Percentiles rank a stretch among this genome's conserved stretches.
These are phyloP conservation scores for Tritrichomonas foetus DNA, from an alignment of 208 protist species.

Conservation along the genomic window DNA sequence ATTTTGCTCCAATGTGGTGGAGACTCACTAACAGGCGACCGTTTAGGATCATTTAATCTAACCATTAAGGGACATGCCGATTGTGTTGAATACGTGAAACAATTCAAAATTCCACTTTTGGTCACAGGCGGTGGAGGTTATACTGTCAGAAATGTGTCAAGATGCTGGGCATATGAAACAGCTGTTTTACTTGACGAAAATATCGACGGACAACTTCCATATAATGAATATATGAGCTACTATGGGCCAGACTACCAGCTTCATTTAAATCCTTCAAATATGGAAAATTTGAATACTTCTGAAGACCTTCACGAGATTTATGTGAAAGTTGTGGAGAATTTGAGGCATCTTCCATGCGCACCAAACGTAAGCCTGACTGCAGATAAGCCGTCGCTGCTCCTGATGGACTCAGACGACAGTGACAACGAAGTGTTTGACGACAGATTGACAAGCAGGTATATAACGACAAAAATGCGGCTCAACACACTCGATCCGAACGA, in stretches of 20 bases:
- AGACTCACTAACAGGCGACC: conserved; percentile 91
- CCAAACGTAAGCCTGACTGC: neutral
- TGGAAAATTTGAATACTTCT: conserved; percentile 36
- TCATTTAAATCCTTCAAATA: conserved; percentile 49
- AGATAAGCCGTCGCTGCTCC: neutral
- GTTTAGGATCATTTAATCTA: conserved; percentile 88
- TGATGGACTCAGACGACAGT: conserved; percentile 11
- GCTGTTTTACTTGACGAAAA: neutral
- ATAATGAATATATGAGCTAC: neutral
- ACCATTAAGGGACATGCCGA: conserved; percentile 74
- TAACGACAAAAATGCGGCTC: neutral
- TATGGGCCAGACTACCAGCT: conserved; percentile 64
- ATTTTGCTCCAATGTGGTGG: conserved; percentile 98
- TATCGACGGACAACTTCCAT: neutral
- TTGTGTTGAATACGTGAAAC: conserved; percentile 66
- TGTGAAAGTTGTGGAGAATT: neutral
- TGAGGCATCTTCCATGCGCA: neutral
- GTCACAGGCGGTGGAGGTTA: conserved; percentile 42
- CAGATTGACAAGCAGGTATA: neutral
- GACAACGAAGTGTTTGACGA: neutral
- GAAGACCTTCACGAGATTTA: neutral
- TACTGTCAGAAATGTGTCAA: conserved; percentile 21
- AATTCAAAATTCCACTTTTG: conserved; percentile 13
- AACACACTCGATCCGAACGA: too few relatives aligned
- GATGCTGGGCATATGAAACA: conserved; percentile 43